These are phyloP conservation scores for Lupinus albus DNA, from an alignment of 306 rosid genomes.

Conservation along the genomic window DNA sequence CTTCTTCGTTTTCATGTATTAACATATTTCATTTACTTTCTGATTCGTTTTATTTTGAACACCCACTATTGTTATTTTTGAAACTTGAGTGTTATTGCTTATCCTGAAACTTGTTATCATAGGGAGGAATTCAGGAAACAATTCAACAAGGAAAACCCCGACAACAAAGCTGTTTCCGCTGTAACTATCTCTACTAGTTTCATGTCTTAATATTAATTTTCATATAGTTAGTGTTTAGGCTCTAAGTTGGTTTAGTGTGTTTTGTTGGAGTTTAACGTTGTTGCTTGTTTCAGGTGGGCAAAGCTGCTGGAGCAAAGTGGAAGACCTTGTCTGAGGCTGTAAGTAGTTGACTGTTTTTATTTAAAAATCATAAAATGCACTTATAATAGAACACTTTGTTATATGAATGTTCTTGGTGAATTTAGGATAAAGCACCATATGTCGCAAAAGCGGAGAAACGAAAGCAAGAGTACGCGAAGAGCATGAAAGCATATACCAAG, in stretches of 20 bases:
- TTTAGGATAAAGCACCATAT: slow-evolving; percentile 82
- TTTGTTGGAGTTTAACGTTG: not conserved
- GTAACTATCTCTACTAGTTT: slow-evolving; percentile 42
- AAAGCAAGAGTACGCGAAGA: slow-evolving; percentile 78
- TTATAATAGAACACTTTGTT: too few species aligned
- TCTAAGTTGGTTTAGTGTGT: not conserved
- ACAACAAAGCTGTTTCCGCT: slow-evolving; percentile 86
- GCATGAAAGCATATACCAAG: slow-evolving; percentile 76
- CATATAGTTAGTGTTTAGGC: not conserved
- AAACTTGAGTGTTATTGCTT: not conserved
- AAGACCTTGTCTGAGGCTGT: slow-evolving; percentile 74
- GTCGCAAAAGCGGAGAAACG: slow-evolving; percentile 76
- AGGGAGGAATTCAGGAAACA: slow-evolving; percentile 96
- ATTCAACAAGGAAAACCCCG: slow-evolving; percentile 82
- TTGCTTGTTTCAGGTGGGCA: slow-evolving; percentile 60
- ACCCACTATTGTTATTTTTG: too few species aligned
- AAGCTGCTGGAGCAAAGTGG: slow-evolving; percentile 93
- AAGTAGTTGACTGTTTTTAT: slow-evolving; percentile 15
- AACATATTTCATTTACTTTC: not conserved
- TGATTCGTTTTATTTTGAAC: too few species aligned
- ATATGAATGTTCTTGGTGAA: not conserved
- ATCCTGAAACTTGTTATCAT: not conserved
- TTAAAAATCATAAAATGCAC: not conserved
- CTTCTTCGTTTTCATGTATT: slow-evolving; percentile 86
- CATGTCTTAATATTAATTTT: not conserved